Evolutionary conservation across 106 monocot genomes (phyloP).

Genomic region (Vanilla planifolia): DNA sequence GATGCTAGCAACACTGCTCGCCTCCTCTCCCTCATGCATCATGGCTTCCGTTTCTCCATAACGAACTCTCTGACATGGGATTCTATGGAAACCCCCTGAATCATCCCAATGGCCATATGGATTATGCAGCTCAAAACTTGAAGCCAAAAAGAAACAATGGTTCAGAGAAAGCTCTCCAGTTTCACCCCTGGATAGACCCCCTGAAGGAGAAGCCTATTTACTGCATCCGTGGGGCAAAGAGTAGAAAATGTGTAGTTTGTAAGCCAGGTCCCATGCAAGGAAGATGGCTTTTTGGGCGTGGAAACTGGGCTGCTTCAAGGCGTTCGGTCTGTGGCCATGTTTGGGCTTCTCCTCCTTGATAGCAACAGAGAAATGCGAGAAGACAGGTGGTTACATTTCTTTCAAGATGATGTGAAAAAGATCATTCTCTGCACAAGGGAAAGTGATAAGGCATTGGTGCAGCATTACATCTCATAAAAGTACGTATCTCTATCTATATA

Average conservation of each 20-base stretch:
- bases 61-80: slow-evolving; percentile 52
- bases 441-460: no score
- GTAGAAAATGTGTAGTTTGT: slow-evolving; percentile 34
- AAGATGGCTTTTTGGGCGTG: slow-evolving; percentile 53
- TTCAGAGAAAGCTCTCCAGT: slow-evolving; percentile 14
- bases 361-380: no score
- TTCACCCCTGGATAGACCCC: slow-evolving; percentile 10
- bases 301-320: slow-evolving; percentile 45
- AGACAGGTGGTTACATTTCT: no score
- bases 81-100: slow-evolving; percentile 3
- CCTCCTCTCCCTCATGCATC: slow-evolving; percentile 72
- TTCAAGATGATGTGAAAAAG: no score
- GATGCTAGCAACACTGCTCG: slow-evolving; percentile 95
- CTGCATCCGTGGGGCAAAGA: slow-evolving; percentile 57
- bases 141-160: slow-evolving; percentile 27
- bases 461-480: no score
- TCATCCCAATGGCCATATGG: slow-evolving; percentile 5
- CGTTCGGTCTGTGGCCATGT: slow-evolving; percentile 39
- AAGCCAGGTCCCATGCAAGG: slow-evolving; percentile 53
- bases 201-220: slow-evolving; percentile 18
- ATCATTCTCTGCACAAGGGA: no score
- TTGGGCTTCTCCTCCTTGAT: slow-evolving; percentile 57
- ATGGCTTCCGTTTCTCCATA: slow-evolving; percentile 73
- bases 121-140: not conserved
- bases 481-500: no score